phyloP scores from a whole-genome alignment of 371 early-diverging fungal genomes.

The Mortierella sp. region DNA sequence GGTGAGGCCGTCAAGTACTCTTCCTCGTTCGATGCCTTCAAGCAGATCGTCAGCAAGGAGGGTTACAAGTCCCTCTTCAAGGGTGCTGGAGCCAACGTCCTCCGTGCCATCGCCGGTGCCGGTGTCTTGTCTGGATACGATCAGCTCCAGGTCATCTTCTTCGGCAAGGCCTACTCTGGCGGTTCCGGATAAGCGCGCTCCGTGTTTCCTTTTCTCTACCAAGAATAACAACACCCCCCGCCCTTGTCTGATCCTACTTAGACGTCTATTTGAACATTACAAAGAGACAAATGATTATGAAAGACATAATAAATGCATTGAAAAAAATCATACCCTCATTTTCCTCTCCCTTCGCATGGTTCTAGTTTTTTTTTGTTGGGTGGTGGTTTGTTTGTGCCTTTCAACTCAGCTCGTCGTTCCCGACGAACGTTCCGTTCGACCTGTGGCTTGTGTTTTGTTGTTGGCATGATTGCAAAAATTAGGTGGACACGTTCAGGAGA shows the following conservation, averaged over 20 bases:
- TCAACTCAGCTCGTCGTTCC: neutral
- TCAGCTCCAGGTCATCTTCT: slow-evolving; percentile 70
- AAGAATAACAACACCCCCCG: neutral
- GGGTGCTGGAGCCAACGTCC: slow-evolving; percentile 86
- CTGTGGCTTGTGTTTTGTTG: neutral
- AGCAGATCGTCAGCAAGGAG: slow-evolving; percentile 77
- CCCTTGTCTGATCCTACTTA: slow-evolving; percentile 18
- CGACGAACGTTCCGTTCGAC: neutral
- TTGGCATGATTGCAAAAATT: neutral
- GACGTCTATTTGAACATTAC: slow-evolving; percentile 16
- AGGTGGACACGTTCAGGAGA: neutral
- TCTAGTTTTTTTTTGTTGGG: neutral
- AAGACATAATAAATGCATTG: slow-evolving; percentile 27
- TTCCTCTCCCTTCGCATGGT: neutral
- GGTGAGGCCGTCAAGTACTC: slow-evolving; percentile 80
- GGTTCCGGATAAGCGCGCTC: slow-evolving; percentile 58
- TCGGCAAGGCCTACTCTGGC: slow-evolving; percentile 64
- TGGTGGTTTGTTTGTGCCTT: neutral
- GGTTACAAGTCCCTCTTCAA: slow-evolving; percentile 85
- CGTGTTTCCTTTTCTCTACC: slow-evolving; percentile 5
- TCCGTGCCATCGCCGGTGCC: slow-evolving; percentile 88
- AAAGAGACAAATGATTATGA: slow-evolving; percentile 13
- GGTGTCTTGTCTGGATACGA: slow-evolving; percentile 79
- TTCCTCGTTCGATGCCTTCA: slow-evolving; percentile 78
- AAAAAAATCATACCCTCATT: slow-evolving; percentile 10